A percentile compares a stretch with the other conserved stretches of the same genome.
phyloP scores from a whole-genome alignment of 495 filamentous ascomycete genomes.

The Corynascus novoguineensis region DNA sequence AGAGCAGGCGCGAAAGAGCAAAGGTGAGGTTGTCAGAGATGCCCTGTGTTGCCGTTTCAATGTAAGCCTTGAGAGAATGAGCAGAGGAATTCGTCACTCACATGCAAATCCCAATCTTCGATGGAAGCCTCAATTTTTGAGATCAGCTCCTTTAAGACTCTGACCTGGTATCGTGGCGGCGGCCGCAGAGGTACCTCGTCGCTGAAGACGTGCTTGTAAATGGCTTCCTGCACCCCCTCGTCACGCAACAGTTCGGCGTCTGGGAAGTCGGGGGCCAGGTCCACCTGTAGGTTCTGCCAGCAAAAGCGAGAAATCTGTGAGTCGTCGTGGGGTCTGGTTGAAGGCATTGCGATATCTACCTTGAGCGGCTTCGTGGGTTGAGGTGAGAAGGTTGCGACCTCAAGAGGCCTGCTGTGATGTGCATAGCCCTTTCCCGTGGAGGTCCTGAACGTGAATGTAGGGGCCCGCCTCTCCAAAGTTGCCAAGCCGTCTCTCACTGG shows the following conservation, averaged over 20 bases:
- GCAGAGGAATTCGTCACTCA: constrained; percentile 40
- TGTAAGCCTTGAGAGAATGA: background rate
- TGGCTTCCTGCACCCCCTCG: constrained; percentile 49
- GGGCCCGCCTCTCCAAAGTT: too few species aligned
- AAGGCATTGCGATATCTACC: background rate
- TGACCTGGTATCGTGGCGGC: constrained; percentile 61
- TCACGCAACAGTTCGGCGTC: constrained; percentile 28
- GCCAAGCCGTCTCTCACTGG: too few species aligned
- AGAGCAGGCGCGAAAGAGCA: constrained; percentile 54
- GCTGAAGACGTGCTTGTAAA: constrained; percentile 62
- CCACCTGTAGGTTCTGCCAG: constrained; percentile 40
- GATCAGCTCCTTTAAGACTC: constrained; percentile 65
- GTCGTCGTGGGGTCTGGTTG: background rate
- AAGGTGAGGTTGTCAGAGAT: constrained; percentile 68
- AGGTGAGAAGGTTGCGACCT: background rate
- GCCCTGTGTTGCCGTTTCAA: constrained; percentile 45
- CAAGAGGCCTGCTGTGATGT: too few species aligned
- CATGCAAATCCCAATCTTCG: constrained; percentile 74
- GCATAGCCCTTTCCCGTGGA: too few species aligned
- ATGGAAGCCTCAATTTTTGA: constrained; percentile 61
- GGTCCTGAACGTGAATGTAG: too few species aligned
- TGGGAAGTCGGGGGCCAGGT: constrained; percentile 32
- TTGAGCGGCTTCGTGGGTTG: background rate
- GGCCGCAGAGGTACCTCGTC: constrained; percentile 47
- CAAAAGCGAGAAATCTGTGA: constrained; percentile 34